A percentile compares a stretch with the other conserved stretches of the same genome.
phyloP scores from a whole-genome alignment of 805 yeast species.

The Nakazawaea peltata region DNA sequence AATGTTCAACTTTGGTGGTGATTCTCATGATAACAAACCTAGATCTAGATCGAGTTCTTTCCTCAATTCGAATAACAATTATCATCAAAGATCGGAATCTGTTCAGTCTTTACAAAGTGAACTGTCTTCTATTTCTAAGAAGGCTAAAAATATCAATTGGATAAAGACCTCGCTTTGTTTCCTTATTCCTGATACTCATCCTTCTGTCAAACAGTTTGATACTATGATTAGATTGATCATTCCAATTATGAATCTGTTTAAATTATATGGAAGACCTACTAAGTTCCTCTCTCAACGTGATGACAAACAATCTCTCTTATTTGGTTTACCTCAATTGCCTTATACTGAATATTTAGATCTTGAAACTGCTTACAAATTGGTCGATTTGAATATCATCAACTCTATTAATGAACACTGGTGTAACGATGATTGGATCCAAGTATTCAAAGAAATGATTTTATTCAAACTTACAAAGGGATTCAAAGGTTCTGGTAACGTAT shows the following conservation, averaged over 20 bases:
- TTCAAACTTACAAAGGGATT: constrained; percentile 25
- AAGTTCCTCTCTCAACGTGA: constrained; percentile 51
- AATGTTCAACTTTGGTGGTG: too few species aligned
- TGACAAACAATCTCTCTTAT: constrained; percentile 47
- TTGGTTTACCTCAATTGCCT: constrained; percentile 72
- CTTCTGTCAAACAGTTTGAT: constrained; percentile 64
- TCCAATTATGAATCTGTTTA: constrained; percentile 64
- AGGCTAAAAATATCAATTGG: constrained; percentile 15
- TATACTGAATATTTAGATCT: constrained; percentile 46
- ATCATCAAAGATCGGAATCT: constrained; percentile 13
- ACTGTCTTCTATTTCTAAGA: constrained; percentile 14
- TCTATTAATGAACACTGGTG: constrained; percentile 24
- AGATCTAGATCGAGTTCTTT: constrained; percentile 7
- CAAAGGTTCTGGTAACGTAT: constrained; percentile 25
- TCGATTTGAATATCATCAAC: constrained; percentile 22
- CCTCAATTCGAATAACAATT: constrained; percentile 5
- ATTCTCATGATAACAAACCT: not conserved
- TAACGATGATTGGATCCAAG: constrained; percentile 25
- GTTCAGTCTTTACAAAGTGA: constrained; percentile 18
- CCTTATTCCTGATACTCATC: constrained; percentile 60
- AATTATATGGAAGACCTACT: constrained; percentile 67
- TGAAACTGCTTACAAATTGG: constrained; percentile 22
- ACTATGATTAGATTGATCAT: constrained; percentile 64
- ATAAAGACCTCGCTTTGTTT: constrained; percentile 21
- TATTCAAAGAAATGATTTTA: constrained; percentile 26